Conservation (phyloP, 768 basidiomycete species). For the Naganishia friedmannii region DNA sequence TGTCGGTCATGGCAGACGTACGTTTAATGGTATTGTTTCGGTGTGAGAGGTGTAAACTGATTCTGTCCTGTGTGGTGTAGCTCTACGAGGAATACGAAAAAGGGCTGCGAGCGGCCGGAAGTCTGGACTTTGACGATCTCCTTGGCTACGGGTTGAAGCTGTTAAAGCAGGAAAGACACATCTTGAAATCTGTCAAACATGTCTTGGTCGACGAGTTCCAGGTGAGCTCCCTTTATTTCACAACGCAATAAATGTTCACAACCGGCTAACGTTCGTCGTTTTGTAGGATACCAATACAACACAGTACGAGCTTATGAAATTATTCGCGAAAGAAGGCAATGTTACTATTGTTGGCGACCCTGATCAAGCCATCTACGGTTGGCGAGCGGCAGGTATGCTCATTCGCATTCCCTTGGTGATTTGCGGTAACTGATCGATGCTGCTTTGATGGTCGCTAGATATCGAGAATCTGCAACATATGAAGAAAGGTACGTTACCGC, state of each 20-base stretch:
- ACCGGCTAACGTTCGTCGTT: neutral
- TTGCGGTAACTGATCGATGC: neutral
- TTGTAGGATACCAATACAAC: conserved; percentile 73
- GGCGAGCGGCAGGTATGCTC: conserved; percentile 64
- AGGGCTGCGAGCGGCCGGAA: conserved; percentile 62
- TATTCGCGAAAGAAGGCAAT: conserved; percentile 61
- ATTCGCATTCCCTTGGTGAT: neutral
- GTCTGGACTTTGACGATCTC: conserved; percentile 84
- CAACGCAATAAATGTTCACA: neutral
- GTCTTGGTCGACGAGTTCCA: conserved; percentile 80
- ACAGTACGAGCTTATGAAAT: conserved; percentile 75
- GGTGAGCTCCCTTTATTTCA: conserved; percentile 51
- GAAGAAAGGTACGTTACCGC: conserved; percentile 58
- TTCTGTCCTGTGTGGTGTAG: conserved; percentile 31
- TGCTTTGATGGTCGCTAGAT: conserved; percentile 51
- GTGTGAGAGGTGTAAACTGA: no score
- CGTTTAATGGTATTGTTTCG: neutral
- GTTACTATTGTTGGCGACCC: conserved; percentile 85
- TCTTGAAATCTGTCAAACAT: conserved; percentile 64
- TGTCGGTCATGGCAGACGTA: conserved; percentile 46
- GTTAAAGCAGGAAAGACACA: conserved; percentile 58
- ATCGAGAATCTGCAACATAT: conserved; percentile 71
- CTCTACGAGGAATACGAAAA: conserved; percentile 69
- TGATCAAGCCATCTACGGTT: conserved; percentile 87
- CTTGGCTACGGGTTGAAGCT: conserved; percentile 69